Percentiles rank a stretch among this genome's conserved stretches.
Conservation (phyloP, 176 grass and related monocot species). For the Eremochloa ophiuroides region DNA sequence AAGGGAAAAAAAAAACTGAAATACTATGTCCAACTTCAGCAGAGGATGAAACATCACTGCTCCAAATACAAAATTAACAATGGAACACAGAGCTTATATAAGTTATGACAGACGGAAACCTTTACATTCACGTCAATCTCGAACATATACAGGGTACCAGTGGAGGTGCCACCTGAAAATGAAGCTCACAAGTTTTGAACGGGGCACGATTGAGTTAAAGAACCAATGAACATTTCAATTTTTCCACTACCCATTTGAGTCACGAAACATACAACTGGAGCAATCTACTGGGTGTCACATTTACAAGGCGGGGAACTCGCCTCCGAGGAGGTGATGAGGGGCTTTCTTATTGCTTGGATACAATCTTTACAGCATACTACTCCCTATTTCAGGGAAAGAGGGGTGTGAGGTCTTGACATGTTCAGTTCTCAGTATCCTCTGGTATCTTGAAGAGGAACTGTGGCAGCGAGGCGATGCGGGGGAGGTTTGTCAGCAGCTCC, state of each 20-base stretch:
- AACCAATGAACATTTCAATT: slow-evolving; percentile 35
- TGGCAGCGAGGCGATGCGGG: slow-evolving; percentile 69
- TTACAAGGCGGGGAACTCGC: slow-evolving; percentile 34
- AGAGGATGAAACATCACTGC: neutral
- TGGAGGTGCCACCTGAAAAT: neutral
- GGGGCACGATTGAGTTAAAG: slow-evolving; percentile 8
- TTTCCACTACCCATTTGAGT: slow-evolving; percentile 11
- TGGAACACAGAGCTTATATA: too few relatives aligned
- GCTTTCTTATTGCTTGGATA: slow-evolving; percentile 39
- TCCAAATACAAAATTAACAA: too few relatives aligned
- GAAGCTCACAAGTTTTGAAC: slow-evolving; percentile 13
- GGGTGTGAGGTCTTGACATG: neutral
- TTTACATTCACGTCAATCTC: neutral
- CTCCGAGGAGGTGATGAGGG: neutral
- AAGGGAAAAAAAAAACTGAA: neutral
- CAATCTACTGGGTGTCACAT: slow-evolving; percentile 35
- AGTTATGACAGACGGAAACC: neutral
- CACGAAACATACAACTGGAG: slow-evolving; percentile 18
- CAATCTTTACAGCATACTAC: slow-evolving; percentile 47
- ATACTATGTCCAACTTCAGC: neutral
- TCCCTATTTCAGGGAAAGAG: slow-evolving; percentile 4
- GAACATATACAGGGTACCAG: neutral
- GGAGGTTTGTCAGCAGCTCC: slow-evolving; percentile 75
- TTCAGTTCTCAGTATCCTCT: slow-evolving; percentile 69
- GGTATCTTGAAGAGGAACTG: slow-evolving; percentile 86